Evolutionary conservation across 2,329 filamentous ascomycete genomes (phyloP).

Genomic region (Fusarium protoensiforme): DNA sequence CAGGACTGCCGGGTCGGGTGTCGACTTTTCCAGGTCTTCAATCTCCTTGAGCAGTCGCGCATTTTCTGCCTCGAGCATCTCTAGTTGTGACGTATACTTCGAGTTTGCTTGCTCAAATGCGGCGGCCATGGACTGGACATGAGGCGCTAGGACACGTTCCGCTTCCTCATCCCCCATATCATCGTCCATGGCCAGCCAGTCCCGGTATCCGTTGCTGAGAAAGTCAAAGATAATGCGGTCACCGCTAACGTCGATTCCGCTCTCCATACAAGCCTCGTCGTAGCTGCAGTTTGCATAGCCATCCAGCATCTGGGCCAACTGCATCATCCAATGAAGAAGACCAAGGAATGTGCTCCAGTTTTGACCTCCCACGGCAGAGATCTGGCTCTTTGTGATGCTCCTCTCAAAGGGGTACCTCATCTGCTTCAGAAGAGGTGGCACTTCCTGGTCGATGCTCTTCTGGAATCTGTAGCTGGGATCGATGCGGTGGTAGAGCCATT

Average conservation of each 20-base stretch:
- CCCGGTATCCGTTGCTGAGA: slow-evolving; percentile 86
- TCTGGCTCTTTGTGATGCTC: slow-evolving; percentile 95
- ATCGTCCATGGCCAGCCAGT: slow-evolving; percentile 93
- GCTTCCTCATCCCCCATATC: slow-evolving; percentile 88
- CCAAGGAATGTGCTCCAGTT: slow-evolving; percentile 98
- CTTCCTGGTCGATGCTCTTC: slow-evolving; percentile 95
- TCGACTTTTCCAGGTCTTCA: slow-evolving; percentile 87
- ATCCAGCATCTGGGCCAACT: slow-evolving; percentile 93
- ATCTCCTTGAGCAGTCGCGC: slow-evolving; percentile 85
- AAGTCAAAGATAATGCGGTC: slow-evolving; percentile 97
- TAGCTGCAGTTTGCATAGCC: slow-evolving; percentile 82
- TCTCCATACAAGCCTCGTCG: slow-evolving; percentile 89
- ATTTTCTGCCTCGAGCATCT: slow-evolving; percentile 88
- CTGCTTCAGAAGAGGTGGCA: slow-evolving; percentile 91
- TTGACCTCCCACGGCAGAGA: slow-evolving; percentile 92
- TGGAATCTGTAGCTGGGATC: slow-evolving; percentile 94
- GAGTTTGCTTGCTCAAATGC: slow-evolving; percentile 89
- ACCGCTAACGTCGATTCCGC: slow-evolving; percentile 85
- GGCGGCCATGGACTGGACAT: slow-evolving; percentile 86
- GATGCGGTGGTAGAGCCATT: slow-evolving; percentile 96
- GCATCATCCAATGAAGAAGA: slow-evolving; percentile 99
- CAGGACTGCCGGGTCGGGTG: slow-evolving; percentile 83
- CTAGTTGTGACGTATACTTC: slow-evolving; percentile 84
- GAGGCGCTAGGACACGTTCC: slow-evolving; percentile 81
- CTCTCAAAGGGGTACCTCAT: slow-evolving; percentile 94